Percentiles rank a stretch among this genome's conserved stretches.
Conservation (phyloP, 768 basidiomycete genomes). For the Rhizopogon sp. region DNA sequence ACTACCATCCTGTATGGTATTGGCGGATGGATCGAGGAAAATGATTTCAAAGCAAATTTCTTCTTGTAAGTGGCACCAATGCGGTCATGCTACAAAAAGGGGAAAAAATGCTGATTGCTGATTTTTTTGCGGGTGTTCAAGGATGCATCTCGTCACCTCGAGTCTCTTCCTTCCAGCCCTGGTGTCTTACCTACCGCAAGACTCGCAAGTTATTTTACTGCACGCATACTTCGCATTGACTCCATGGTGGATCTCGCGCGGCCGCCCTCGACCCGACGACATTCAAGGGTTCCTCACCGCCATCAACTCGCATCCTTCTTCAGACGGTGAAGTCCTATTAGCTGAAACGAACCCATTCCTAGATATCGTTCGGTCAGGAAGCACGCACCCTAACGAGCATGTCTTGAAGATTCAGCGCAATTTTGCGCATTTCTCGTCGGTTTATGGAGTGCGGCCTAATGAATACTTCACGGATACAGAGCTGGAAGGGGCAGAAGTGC, state of each 20-base stretch:
- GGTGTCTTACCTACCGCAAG: constrained; percentile 30
- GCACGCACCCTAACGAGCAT: constrained; percentile 50
- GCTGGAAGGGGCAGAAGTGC: constrained; percentile 29
- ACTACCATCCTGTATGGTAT: constrained; percentile 47
- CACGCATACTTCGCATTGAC: constrained; percentile 42
- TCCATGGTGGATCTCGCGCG: constrained; percentile 44
- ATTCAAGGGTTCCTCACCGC: constrained; percentile 39
- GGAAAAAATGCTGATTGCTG: neutral
- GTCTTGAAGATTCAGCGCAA: constrained; percentile 39
- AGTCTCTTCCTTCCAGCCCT: constrained; percentile 48
- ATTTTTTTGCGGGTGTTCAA: constrained; percentile 14
- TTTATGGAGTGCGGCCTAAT: constrained; percentile 33
- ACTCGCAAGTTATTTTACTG: constrained; percentile 41
- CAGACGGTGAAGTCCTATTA: neutral
- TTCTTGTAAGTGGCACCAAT: constrained; percentile 36
- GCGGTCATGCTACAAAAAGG: too few relatives aligned
- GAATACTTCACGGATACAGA: constrained; percentile 19
- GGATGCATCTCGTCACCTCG: constrained; percentile 63
- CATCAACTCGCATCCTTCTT: neutral
- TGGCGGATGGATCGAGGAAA: constrained; percentile 39
- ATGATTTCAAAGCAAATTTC: constrained; percentile 56
- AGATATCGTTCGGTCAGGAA: constrained; percentile 39
- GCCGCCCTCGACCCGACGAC: constrained; percentile 37
- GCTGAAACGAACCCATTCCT: constrained; percentile 47
- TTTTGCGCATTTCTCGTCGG: constrained; percentile 32